Conservation (phyloP, 2,329 filamentous ascomycete species). For the Hypoxylon sp. region DNA sequence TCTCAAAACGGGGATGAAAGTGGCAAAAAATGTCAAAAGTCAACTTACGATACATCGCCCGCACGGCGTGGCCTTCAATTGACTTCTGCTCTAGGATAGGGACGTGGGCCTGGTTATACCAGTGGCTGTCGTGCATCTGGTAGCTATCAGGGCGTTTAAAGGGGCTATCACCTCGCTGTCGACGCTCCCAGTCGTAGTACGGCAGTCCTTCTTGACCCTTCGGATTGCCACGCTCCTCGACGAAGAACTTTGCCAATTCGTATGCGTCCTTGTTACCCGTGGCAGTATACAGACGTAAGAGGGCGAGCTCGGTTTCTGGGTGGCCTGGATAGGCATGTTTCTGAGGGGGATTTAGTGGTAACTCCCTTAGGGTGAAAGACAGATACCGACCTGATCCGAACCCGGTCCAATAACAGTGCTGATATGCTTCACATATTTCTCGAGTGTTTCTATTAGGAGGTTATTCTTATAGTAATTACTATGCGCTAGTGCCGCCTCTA, state of each 20-base stretch:
- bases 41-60: conserved; percentile 67
- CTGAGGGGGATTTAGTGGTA: conserved; percentile 17
- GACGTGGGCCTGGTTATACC: conserved; percentile 71
- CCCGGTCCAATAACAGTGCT: conserved; percentile 66
- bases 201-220: conserved; percentile 63
- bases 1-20: neutral
- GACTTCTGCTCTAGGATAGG: conserved; percentile 68
- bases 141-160: conserved; percentile 64
- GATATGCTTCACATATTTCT: conserved; percentile 69
- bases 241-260: conserved; percentile 68
- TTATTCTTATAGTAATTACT: conserved; percentile 66
- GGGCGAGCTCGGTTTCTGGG: conserved; percentile 66
- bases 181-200: conserved; percentile 69
- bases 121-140: conserved; percentile 57
- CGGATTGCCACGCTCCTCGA: conserved; percentile 70
- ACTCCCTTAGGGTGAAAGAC: neutral
- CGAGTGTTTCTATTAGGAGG: conserved; percentile 65
- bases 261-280: conserved; percentile 57
- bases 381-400: conserved; percentile 56
- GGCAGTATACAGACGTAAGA: conserved; percentile 57
- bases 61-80: conserved; percentile 72
- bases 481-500: conserved; percentile 72
- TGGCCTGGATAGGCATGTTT: conserved; percentile 73
- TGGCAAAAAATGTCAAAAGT: neutral
- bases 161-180: conserved; percentile 64